A percentile compares a stretch with the other conserved stretches of the same genome.
These are phyloP conservation scores for Eucalyptus curtisii DNA, from an alignment of 345 rosid species.

Conservation along the genomic window DNA sequence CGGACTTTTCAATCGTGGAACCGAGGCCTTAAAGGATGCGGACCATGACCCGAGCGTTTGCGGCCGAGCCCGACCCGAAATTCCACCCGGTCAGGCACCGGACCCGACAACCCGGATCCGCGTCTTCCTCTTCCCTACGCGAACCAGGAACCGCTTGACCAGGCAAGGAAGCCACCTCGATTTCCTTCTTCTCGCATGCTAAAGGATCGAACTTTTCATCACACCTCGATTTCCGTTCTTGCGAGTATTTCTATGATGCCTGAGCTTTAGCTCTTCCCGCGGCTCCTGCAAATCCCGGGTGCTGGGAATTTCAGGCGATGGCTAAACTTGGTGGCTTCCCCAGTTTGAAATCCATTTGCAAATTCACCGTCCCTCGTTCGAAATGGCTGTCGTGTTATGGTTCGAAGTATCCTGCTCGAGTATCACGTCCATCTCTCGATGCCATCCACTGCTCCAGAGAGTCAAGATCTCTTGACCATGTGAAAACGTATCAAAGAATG, in stretches of 20 bases:
- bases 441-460: not conserved
- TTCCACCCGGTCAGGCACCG: not conserved
- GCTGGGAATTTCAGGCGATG: not conserved
- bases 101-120: not conserved
- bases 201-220: too few relatives aligned
- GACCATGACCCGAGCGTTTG: not conserved
- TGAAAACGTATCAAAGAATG: not conserved
- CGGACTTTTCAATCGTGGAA: not conserved
- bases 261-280: not conserved
- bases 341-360: not conserved
- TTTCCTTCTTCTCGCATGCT: not conserved
- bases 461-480: not conserved
- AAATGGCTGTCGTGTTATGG: not conserved
- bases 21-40: not conserved
- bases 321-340: not conserved
- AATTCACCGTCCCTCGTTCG: not conserved
- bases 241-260: not conserved
- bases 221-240: not conserved
- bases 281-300: not conserved
- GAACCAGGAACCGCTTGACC: not conserved
- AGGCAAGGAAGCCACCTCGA: not conserved
- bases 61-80: not conserved
- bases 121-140: not conserved
- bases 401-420: not conserved
- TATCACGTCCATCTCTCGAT: not conserved